Base-by-base conservation (phyloP, 2,329 filamentous ascomycete species). In the Colletotrichum ledebouriae region DNA sequence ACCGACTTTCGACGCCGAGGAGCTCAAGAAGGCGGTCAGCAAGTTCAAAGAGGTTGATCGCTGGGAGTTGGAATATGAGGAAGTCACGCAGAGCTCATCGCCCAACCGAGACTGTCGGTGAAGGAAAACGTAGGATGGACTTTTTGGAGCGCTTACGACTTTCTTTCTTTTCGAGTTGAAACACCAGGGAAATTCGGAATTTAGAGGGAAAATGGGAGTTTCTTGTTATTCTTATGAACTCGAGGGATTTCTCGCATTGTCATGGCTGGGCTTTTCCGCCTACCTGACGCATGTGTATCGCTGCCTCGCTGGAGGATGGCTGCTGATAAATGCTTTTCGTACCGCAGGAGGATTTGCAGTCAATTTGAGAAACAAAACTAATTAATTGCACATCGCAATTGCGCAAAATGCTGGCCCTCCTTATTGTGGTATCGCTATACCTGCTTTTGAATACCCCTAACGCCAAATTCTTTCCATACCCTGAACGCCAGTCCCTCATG, bases 11-110 rank as follows among this genome's bases (percentile, higher is more conserved):
- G 75, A 84, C 55, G 80, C 84, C 25, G 77, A 85, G 47, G 88
- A 89, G 80, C 79, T 92, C 69, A 87, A 86, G 77, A 81, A 83
- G 57, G 87, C 88, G 46, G 82, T 82, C 10, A 84, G 81, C 75
- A 91, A 91, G 78, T 92, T 92, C 73, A 84, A 86, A 76, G 89
- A 92, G 78, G 90, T 92, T 46, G 90, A 92, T 76, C 82, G 85
- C 78, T 92, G 89, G 89, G 84, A 90, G 78, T 78, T 92, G 69
- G 87, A 89, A 58, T 92, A 87, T 77, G 90, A 92, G 79, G 88
- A 89, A 72, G 83, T 89, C 56, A 84, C 83, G 22, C 84, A 86
- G 76, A 83, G 83, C 69, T 86, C 84, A 66, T 88, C 87, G 20
- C 86, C 86, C 1, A 59, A 59, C 13, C 77, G 78, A 42, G 82